These are phyloP conservation scores for Physcomitrium patens DNA, from an alignment of 225 moss, liverwort and hornwort species.

Conservation along the genomic window DNA sequence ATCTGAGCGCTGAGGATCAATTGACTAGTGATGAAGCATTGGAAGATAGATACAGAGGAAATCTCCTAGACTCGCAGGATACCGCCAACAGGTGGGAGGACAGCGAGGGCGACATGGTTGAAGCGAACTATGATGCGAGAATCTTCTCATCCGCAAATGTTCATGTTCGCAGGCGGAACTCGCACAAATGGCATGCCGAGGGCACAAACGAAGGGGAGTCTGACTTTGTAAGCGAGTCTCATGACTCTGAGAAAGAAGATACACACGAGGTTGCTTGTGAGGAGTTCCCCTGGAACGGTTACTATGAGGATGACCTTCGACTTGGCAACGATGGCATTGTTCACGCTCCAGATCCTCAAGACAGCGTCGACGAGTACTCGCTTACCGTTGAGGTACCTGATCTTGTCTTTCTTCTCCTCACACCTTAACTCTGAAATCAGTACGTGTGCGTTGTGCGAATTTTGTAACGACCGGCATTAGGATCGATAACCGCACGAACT, in stretches of 20 bases:
- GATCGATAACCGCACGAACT: too few species aligned
- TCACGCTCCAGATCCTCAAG: constrained; percentile 46
- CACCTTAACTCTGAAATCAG: too few species aligned
- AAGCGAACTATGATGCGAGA: constrained; percentile 17
- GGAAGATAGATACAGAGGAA: constrained; percentile 43
- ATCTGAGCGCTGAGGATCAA: constrained; percentile 25
- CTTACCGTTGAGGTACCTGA: constrained; percentile 44
- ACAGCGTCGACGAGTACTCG: constrained; percentile 42
- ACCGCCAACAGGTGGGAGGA: constrained; percentile 45
- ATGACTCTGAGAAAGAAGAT: constrained; percentile 39
- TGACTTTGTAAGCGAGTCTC: constrained; percentile 54
- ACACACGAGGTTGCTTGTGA: constrained; percentile 34
- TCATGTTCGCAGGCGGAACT: constrained; percentile 23
- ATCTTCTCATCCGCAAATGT: too few species aligned
- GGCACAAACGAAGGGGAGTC: constrained; percentile 46
- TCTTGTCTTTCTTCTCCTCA: too few species aligned
- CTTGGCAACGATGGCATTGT: constrained; percentile 33
- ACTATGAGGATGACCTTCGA: constrained; percentile 40
- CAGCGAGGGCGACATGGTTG: constrained; percentile 29
- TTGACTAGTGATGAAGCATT: constrained; percentile 26
- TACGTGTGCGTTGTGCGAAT: too few species aligned
- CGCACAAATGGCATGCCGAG: constrained; percentile 23
- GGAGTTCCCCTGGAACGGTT: constrained; percentile 42
- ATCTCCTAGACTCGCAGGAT: constrained; percentile 47
- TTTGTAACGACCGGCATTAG: too few species aligned